phyloP scores from a whole-genome alignment of 805 yeast species.

The Candida endomychidarum region DNA sequence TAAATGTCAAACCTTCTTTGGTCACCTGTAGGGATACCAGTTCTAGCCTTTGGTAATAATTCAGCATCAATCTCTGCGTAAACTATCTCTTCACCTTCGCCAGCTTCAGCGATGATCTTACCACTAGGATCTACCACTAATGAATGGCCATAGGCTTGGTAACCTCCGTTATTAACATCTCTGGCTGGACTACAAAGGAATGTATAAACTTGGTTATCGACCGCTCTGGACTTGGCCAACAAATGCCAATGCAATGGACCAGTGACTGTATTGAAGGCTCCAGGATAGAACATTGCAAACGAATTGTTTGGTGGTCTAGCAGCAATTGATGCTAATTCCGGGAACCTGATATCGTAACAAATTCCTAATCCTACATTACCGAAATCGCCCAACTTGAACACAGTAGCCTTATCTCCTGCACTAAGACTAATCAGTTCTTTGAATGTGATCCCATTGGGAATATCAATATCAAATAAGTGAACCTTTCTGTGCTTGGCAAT shows the following conservation, averaged over 20 bases:
- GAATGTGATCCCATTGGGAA: conserved; percentile 87
- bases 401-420: conserved; percentile 82
- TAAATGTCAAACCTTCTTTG: conserved; percentile 45
- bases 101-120: conserved; percentile 44
- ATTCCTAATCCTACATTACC: conserved; percentile 84
- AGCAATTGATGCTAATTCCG: conserved; percentile 72
- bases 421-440: conserved; percentile 74
- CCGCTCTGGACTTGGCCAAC: conserved; percentile 69
- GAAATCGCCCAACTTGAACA: conserved; percentile 60
- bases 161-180: conserved; percentile 50
- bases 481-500: conserved; percentile 86
- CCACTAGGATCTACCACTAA: conserved; percentile 45
- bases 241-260: conserved; percentile 85
- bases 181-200: conserved; percentile 89
- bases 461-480: conserved; percentile 89
- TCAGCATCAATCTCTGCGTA: conserved; percentile 42
- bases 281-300: conserved; percentile 78
- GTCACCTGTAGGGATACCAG: conserved; percentile 42
- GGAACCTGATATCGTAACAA: conserved; percentile 79
- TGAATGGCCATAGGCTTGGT: conserved; percentile 48
- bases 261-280: conserved; percentile 81
- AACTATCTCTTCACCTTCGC: conserved; percentile 44
- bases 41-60: conserved; percentile 40
- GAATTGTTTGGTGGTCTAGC: conserved; percentile 58
- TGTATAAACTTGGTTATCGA: conserved; percentile 72